Conservation (phyloP, 2,329 filamentous ascomycete genomes). For the Macrophomina pseudophaseolina region DNA sequence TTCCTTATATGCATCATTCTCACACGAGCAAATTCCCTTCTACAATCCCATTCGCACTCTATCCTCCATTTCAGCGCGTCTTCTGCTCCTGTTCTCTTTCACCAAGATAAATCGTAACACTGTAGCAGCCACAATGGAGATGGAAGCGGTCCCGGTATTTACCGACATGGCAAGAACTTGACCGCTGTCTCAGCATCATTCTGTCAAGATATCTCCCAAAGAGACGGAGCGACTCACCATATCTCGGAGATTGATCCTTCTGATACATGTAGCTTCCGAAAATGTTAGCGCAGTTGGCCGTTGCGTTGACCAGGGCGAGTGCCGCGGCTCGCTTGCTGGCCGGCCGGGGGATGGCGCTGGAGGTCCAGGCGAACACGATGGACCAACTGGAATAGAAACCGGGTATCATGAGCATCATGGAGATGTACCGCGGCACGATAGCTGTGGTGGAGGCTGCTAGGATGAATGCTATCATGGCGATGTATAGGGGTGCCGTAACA, state of each 20-base stretch:
- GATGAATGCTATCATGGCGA: conserved; percentile 26
- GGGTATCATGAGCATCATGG: conserved; percentile 37
- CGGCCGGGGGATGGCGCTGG: conserved; percentile 16
- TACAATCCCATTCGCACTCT: no score
- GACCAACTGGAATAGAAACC: conserved; percentile 16
- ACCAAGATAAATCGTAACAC: not conserved
- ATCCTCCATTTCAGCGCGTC: no score
- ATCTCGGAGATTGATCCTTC: not conserved
- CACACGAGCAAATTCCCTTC: no score
- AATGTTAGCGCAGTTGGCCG: conserved; percentile 8
- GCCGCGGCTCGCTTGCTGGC: conserved; percentile 26
- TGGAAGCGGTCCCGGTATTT: not conserved
- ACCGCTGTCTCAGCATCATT: not conserved
- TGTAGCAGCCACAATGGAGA: conserved; percentile 3
- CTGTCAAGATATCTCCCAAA: not conserved
- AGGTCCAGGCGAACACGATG: conserved; percentile 11
- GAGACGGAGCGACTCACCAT: not conserved
- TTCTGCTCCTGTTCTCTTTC: not conserved
- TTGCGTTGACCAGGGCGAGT: conserved; percentile 27
- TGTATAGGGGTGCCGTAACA: conserved; percentile 12
- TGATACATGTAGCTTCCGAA: conserved; percentile 18
- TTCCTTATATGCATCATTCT: no score
- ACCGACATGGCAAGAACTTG: conserved; percentile 5
- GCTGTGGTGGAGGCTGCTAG: conserved; percentile 20
- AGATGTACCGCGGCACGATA: conserved; percentile 37